Conservation (phyloP, 1,139 yeast species). For the Wickerhamomyces sp. region DNA sequence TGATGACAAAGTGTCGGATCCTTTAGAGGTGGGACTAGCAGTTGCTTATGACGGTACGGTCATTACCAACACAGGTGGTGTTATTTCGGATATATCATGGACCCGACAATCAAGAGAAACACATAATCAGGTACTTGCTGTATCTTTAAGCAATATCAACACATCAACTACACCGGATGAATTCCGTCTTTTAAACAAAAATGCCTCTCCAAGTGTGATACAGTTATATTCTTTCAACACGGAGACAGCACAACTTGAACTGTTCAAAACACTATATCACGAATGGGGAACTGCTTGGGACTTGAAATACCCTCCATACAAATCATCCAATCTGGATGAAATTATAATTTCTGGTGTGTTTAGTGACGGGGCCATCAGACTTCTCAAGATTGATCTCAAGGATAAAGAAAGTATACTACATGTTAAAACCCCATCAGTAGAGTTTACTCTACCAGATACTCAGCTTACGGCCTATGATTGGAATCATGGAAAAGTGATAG, state of each 20-base stretch:
- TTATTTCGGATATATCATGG: conserved; percentile 54
- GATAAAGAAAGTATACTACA: conserved; percentile 22
- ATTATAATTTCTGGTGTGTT: conserved; percentile 46
- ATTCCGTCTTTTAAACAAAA: conserved; percentile 33
- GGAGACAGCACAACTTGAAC: conserved; percentile 20
- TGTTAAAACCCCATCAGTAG: conserved; percentile 20
- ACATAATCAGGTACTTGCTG: conserved; percentile 42
- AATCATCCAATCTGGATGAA: conserved; percentile 15
- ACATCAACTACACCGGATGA: conserved; percentile 27
- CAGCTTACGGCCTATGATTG: conserved; percentile 53
- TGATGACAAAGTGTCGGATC: conserved; percentile 20
- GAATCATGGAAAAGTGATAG: conserved; percentile 43
- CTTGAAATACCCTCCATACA: conserved; percentile 46
- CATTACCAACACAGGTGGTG: conserved; percentile 50
- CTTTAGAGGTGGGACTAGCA: conserved; percentile 16
- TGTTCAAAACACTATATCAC: conserved; percentile 35
- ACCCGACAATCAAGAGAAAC: conserved; percentile 25
- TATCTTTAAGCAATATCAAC: conserved; percentile 36
- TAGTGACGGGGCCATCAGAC: conserved; percentile 58
- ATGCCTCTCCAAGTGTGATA: conserved; percentile 35
- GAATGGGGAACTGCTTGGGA: conserved; percentile 50
- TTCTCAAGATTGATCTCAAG: conserved; percentile 36
- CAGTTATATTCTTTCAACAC: conserved; percentile 44
- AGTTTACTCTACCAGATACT: conserved; percentile 22
- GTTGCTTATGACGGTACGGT: conserved; percentile 25